phyloP scores from a whole-genome alignment of 495 filamentous ascomycete species.

The Penicillium cosmopolitanum region DNA sequence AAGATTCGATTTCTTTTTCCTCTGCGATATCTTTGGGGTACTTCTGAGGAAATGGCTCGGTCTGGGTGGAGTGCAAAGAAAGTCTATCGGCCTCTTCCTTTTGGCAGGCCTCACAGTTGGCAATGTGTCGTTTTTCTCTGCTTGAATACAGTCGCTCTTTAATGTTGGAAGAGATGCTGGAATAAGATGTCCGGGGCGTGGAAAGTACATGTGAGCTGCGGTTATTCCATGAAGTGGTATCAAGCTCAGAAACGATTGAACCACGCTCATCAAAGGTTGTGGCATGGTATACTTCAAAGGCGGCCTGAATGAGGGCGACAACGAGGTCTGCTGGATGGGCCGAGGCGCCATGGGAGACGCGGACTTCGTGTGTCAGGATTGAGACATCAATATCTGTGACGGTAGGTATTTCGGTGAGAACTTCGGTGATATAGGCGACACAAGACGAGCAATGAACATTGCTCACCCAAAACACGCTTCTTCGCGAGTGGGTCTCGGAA shows the following conservation, averaged over 20 bases:
- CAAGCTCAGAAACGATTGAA: conserved; percentile 35
- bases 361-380: conserved; percentile 51
- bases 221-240: conserved; percentile 37
- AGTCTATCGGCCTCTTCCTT: conserved; percentile 35
- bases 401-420: conserved; percentile 39
- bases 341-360: conserved; percentile 37
- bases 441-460: conserved; percentile 61
- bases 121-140: conserved; percentile 39
- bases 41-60: conserved; percentile 20
- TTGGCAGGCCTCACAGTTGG: conserved; percentile 54
- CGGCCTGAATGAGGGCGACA: conserved; percentile 46
- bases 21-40: conserved; percentile 1
- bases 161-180: conserved; percentile 29
- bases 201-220: conserved; percentile 30
- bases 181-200: conserved; percentile 26
- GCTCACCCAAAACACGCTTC: conserved; percentile 49
- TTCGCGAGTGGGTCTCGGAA: conserved; percentile 10
- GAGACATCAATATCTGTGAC: conserved; percentile 46
- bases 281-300: conserved; percentile 54
- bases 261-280: conserved; percentile 42
- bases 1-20: conserved; percentile 2
- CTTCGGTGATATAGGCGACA: conserved; percentile 49
- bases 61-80: conserved; percentile 14
- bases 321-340: conserved; percentile 40
- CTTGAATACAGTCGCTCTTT: conserved; percentile 28